phyloP scores from a whole-genome alignment of 805 yeast species.

The Barnettozyma pratensis region DNA sequence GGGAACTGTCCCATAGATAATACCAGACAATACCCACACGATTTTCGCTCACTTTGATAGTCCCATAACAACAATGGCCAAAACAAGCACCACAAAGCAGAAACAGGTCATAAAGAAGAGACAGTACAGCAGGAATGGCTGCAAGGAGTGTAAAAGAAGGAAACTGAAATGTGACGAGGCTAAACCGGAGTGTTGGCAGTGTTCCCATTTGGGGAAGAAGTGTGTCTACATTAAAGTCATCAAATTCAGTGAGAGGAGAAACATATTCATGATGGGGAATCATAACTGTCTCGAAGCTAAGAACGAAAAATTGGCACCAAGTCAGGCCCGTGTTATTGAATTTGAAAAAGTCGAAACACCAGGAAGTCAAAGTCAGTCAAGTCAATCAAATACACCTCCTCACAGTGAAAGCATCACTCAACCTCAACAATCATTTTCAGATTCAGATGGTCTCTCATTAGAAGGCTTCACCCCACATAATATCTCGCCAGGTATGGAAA shows the following conservation, averaged over 20 bases:
- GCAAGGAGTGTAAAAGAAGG: conserved; percentile 40
- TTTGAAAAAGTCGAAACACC: neutral
- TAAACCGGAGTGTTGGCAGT: conserved; percentile 34
- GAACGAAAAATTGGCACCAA: neutral
- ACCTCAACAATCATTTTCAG: no score
- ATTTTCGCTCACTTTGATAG: no score
- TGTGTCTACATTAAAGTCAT: conserved; percentile 32
- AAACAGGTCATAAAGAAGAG: conserved; percentile 27
- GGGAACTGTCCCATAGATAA: no score
- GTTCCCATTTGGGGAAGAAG: conserved; percentile 30
- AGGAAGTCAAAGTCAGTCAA: neutral
- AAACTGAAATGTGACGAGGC: conserved; percentile 31
- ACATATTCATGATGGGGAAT: conserved; percentile 2
- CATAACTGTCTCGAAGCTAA: neutral
- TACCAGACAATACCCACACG: no score
- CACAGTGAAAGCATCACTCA: neutral
- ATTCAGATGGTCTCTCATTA: no score
- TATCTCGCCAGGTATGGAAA: conserved; percentile 14
- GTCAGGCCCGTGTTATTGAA: neutral
- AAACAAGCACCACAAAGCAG: no score
- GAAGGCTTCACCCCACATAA: neutral
- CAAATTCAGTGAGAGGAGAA: conserved; percentile 19
- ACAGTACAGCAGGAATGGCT: conserved; percentile 40
- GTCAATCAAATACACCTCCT: neutral
- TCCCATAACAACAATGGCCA: no score